Conservation (phyloP, 345 rosid genomes). For the Cardamine chenopodiifolia region DNA sequence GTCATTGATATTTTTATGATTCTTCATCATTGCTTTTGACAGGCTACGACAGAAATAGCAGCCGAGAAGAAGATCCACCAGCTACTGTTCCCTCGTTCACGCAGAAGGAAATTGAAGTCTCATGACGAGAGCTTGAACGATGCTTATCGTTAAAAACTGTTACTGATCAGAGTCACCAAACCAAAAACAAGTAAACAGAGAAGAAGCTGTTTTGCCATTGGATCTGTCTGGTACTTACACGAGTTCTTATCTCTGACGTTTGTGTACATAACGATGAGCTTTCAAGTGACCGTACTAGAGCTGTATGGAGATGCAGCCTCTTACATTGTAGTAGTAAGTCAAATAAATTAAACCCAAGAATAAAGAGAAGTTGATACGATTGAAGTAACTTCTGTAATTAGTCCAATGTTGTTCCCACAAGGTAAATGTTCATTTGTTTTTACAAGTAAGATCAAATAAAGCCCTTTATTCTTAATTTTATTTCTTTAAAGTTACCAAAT, state of each 20-base stretch:
- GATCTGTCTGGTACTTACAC: conserved; percentile 31
- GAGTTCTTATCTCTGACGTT: conserved; percentile 33
- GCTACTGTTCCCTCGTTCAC: conserved; percentile 78
- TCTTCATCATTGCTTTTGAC: conserved; percentile 25
- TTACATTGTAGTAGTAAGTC: conserved; percentile 27
- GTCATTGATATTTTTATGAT: conserved; percentile 12
- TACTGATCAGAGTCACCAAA: conserved; percentile 7
- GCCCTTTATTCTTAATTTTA: neutral
- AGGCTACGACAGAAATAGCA: conserved; percentile 71
- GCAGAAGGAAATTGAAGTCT: conserved; percentile 69
- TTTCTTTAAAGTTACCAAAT: neutral
- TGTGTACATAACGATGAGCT: conserved; percentile 41
- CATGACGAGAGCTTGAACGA: conserved; percentile 49
- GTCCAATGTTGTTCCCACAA: conserved; percentile 1
- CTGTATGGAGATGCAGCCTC: conserved; percentile 30
- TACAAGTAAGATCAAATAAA: conserved; percentile 33
- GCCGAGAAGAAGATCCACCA: conserved; percentile 91
- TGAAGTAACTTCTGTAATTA: conserved; percentile 23
- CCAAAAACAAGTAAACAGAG: conserved; percentile 14
- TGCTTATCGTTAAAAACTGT: neutral
- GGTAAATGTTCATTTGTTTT: neutral
- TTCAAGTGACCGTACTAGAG: conserved; percentile 27
- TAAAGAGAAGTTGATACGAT: conserved; percentile 38
- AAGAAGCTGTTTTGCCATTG: conserved; percentile 30
- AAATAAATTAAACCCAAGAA: conserved; percentile 21